These are phyloP conservation scores for Coffea canephora DNA, from an alignment of 257 asterid species.

Conservation along the genomic window DNA sequence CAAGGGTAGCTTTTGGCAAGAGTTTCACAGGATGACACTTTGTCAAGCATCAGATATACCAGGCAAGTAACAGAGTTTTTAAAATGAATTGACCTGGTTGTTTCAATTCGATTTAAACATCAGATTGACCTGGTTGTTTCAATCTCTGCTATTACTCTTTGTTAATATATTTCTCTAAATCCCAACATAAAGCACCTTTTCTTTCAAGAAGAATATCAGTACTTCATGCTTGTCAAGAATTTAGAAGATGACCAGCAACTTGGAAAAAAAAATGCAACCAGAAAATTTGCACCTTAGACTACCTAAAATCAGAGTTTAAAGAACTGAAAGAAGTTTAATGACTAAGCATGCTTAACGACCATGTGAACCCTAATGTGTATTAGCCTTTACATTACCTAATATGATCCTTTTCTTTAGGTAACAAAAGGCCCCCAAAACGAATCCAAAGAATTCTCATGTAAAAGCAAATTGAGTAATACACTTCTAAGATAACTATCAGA, in stretches of 20 bases:
- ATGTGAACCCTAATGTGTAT: too few relatives aligned
- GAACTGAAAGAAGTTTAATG: neutral
- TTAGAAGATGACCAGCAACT: neutral
- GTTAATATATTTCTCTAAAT: neutral
- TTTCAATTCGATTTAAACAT: neutral
- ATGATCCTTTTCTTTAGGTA: neutral
- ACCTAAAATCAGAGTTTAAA: neutral
- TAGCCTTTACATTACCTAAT: neutral
- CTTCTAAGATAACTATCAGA: neutral
- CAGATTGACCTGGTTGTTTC: neutral
- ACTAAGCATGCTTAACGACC: neutral
- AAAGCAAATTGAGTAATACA: neutral
- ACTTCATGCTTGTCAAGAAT: neutral
- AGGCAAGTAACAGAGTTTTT: neutral
- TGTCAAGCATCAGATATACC: neutral
- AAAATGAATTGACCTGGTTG: neutral
- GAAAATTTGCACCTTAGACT: neutral
- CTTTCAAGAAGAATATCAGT: neutral
- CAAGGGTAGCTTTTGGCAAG: neutral
- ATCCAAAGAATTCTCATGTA: neutral
- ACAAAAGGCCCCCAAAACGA: neutral
- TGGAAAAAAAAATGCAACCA: neutral
- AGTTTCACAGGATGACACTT: neutral
- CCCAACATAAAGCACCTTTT: neutral
- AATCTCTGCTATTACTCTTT: neutral